Base-by-base conservation (phyloP, 768 basidiomycete genomes). In the Exidia glandulosa region DNA sequence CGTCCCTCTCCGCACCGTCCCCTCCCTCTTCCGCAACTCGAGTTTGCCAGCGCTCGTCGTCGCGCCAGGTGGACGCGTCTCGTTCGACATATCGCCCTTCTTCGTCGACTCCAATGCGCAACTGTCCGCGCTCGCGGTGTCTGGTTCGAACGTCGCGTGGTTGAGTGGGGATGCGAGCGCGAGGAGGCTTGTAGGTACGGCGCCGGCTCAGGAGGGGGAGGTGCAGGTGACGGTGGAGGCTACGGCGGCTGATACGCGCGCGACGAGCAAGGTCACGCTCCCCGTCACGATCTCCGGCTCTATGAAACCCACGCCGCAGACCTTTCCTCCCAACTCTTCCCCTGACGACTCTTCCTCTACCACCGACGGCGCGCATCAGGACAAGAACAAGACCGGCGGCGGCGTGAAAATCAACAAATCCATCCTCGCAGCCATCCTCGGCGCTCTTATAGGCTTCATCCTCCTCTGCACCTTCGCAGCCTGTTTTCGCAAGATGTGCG, bases 1-100 rank as follows among this genome's bases (percentile, higher is more conserved):
- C 63, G 75, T 94, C 33, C 75, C 81, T 2, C 66, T 97, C 62
- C n/a, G n/a, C n/a, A 80, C 80, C 30, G 69, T 90, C 25, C 82
- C 86, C 9, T 79, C 86, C 3, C 87, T 90, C 3, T 88, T 82
- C 69, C 95, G 96, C 74, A 74, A 79, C 12, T 63, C 74, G 25
- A 74, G 81, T 25, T 71, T 74, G 32, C 72, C 87, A 19, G 76
- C 83, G 25, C 72, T 87, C 56, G 72, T 80, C 55, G 79, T 77
- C 37, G 73, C 76, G 29, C 81, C 80, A 14, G 82, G 81, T 9
- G 70, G 78, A 56, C 47, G 69, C 2, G 72, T 90, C 48, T 65
- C 74, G 6, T 85, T 88, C 65, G 70, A 77, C 63, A 74, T 94
- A 36, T 65, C 69, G 2, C 73, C 74, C 32, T 85, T 79, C 71